phyloP scores from a whole-genome alignment of 2,329 filamentous ascomycete genomes.

The Parafenestella ontariensis region DNA sequence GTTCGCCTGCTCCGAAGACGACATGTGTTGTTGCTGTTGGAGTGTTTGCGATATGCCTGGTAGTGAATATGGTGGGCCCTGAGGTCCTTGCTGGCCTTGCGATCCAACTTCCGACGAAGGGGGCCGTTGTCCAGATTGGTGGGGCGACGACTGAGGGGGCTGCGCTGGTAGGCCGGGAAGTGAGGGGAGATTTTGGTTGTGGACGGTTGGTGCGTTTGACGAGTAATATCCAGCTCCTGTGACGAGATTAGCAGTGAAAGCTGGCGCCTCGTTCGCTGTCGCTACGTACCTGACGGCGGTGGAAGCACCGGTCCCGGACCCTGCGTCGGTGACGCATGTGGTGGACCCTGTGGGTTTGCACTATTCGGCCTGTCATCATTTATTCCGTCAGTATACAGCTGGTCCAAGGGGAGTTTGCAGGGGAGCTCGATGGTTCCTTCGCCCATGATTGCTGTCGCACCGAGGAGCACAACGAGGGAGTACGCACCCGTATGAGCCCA shows the following conservation, averaged over 20 bases:
- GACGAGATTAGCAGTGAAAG: conserved; percentile 22
- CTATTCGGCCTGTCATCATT: conserved; percentile 37
- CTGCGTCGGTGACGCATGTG: conserved; percentile 47
- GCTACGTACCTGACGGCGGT: conserved; percentile 48
- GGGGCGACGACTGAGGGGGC: conserved; percentile 52
- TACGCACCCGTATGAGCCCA: conserved; percentile 48
- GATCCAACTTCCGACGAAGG: conserved; percentile 47
- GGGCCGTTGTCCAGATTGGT: conserved; percentile 45
- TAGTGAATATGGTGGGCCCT: conserved; percentile 52
- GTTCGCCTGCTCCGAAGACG: conserved; percentile 43
- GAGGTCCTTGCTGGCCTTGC: conserved; percentile 42
- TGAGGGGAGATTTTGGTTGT: conserved; percentile 54
- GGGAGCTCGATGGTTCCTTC: conserved; percentile 19
- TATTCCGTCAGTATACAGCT: conserved; percentile 24
- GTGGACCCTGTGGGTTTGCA: conserved; percentile 39
- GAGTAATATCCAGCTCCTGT: conserved; percentile 50
- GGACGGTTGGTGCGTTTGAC: conserved; percentile 44
- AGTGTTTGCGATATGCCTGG: conserved; percentile 55
- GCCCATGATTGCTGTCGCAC: conserved; percentile 22
- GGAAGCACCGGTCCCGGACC: conserved; percentile 48
- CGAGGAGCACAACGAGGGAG: conserved; percentile 5
- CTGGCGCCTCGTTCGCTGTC: conserved; percentile 9
- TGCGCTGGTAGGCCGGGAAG: conserved; percentile 54
- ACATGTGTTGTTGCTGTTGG: conserved; percentile 44
- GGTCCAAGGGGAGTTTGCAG: conserved; percentile 15